Evolutionary conservation across 2,329 filamentous ascomycete genomes (phyloP).

Genomic region (Graphium sp.): DNA sequence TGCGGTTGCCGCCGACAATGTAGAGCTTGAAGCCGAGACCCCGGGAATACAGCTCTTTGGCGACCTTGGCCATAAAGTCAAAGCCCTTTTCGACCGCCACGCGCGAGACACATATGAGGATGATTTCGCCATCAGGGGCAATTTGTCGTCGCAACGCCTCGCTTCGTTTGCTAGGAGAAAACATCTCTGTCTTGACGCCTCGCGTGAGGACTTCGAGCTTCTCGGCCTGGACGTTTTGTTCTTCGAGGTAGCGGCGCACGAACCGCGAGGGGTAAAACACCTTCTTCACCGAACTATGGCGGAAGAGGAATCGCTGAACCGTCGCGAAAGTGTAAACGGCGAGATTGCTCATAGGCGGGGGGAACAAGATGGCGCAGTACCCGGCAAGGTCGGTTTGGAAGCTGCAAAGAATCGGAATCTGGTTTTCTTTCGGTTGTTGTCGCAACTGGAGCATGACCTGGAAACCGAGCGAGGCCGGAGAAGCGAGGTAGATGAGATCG

Average conservation of each 20-base stretch:
- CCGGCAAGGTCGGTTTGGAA: conserved; percentile 57
- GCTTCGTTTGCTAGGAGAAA: conserved; percentile 35
- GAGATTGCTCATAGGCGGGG: conserved; percentile 39
- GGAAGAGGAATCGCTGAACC: conserved; percentile 52
- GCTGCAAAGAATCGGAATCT: conserved; percentile 47
- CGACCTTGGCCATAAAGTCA: conserved; percentile 43
- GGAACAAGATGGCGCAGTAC: conserved; percentile 55
- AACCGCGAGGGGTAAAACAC: conserved; percentile 54
- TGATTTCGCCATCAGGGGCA: conserved; percentile 44
- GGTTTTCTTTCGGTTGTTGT: conserved; percentile 34
- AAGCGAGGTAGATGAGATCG: conserved; percentile 54
- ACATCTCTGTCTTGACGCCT: conserved; percentile 47
- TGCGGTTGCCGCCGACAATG: conserved; percentile 52
- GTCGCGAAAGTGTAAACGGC: conserved; percentile 44
- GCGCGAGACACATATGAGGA: conserved; percentile 49
- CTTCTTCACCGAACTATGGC: conserved; percentile 40
- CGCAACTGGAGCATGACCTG: conserved; percentile 54
- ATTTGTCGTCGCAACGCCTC: conserved; percentile 32
- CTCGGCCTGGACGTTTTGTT: conserved; percentile 31
- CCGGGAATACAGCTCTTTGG: conserved; percentile 32
- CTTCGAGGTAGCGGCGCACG: conserved; percentile 42
- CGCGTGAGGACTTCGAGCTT: conserved; percentile 46
- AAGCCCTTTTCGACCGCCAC: conserved; percentile 58
- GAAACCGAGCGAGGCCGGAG: conserved; percentile 52
- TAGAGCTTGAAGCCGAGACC: conserved; percentile 45